A percentile compares a stretch with the other conserved stretches of the same genome.
Conservation (phyloP, 2,329 filamentous ascomycete species). For the Diplodia corticola region DNA sequence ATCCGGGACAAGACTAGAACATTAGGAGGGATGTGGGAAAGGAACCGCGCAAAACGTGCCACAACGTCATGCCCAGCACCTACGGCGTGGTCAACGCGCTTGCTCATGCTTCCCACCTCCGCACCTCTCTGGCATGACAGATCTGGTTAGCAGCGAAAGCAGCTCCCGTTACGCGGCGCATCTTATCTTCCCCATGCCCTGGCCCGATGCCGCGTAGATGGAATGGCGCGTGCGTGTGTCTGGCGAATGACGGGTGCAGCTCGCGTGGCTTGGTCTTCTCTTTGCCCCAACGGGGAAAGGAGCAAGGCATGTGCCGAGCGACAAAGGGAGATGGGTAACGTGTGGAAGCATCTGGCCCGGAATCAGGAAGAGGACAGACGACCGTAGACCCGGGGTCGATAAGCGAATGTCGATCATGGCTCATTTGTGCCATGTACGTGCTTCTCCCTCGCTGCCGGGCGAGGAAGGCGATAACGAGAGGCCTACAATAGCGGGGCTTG, state of each 20-base stretch:
- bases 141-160: background rate
- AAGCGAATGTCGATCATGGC: slow-evolving; percentile 9
- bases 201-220: background rate
- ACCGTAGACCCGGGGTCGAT: background rate
- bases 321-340: background rate
- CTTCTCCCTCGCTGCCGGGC: background rate
- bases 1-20: background rate
- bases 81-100: background rate
- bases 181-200: background rate
- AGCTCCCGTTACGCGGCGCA: background rate
- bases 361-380: background rate
- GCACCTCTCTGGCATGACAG: background rate
- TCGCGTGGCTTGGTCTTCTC: background rate
- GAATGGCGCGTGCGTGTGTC: background rate
- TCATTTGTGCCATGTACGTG: background rate
- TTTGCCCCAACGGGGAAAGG: background rate
- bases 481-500: background rate
- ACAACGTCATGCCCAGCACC: background rate
- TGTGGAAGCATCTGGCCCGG: slow-evolving; percentile 1
- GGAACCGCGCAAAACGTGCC: background rate
- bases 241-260: slow-evolving; percentile 2
- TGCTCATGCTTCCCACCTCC: background rate
- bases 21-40: background rate
- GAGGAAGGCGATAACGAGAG: background rate
- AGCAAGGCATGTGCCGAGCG: background rate